Evolutionary conservation across 139 green algal species (phyloP), one percentile per base, ranked within the genome.

Genomic region (Pycnococcus provasolii): DNA sequence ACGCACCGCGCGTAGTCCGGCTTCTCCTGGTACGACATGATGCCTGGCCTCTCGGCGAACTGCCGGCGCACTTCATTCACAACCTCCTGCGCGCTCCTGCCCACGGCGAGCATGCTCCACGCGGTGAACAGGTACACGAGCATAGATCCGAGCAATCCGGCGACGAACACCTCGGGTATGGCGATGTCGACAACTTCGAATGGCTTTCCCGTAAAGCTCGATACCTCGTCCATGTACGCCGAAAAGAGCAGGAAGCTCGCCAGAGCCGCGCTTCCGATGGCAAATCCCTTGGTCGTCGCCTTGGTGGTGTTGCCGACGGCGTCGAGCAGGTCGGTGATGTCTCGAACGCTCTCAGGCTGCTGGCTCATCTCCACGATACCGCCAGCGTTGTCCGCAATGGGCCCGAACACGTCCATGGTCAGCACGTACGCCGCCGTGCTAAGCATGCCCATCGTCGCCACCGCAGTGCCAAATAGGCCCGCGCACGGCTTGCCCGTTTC

Each of bases 341-440:
- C 74, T 26, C 74, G 63, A 6, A 80, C 70, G 37, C 53, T 68
- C 44, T 73, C 73, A n/a, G 73, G 73, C 62, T 80, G 75, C 8
- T 78, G 11, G 15, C 66, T 74, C 85, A 91, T 90, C 71, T 90
- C 85, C 13, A 81, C 84, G 54, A 90, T 87, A n/a, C 84, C 85
- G 11, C 84, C 84, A 1, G 84, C 84, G 59, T 90, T 90, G 74
- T 91, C 85, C 0, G 75, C 71, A 47, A 90, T 86, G 41, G 84
- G 84, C 42, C 84, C 84, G 54, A 84, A 89, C 4, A 83, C 72
- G 47, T 90, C 84, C 65, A 81, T 88, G 42, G 84, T 76, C 7
- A 90, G 68, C 37, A 80, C 68, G 58, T 82, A 82, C 11, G 66
- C 83, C 7, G 75, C 71, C 0, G 82, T 89, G 65, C 53, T 74